Percentiles rank a stretch among this genome's conserved stretches.
Conservation (phyloP, 129 eudicot species). For the Tagetes patula region DNA sequence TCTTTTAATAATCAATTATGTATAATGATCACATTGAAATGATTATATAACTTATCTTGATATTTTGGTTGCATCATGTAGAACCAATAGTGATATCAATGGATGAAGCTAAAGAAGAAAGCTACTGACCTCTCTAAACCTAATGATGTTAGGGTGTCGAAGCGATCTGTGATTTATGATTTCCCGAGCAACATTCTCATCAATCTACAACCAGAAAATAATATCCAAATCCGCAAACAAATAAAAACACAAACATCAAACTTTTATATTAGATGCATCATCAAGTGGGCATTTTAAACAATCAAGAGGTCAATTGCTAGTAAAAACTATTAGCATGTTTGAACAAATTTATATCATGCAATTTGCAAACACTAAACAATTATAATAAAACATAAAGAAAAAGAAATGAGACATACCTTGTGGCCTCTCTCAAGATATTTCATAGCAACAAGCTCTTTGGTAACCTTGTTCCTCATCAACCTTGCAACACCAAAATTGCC, state of each 20-base stretch:
- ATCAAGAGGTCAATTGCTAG: not conserved
- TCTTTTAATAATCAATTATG: not conserved
- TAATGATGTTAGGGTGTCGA: slow-evolving; percentile 81
- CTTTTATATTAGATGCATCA: not conserved
- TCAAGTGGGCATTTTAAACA: not conserved
- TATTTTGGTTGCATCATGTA: not conserved
- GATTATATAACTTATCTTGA: slow-evolving; percentile 15
- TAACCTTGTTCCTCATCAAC: slow-evolving; percentile 88
- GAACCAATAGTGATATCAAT: slow-evolving; percentile 3
- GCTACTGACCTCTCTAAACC: slow-evolving; percentile 76
- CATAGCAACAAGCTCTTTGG: slow-evolving; percentile 94
- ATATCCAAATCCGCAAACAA: not conserved
- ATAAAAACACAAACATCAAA: slow-evolving; percentile 13
- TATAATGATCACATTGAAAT: not conserved
- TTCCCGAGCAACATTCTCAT: no score
- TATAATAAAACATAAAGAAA: not conserved
- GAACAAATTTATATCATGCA: slow-evolving; percentile 5
- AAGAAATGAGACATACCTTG: slow-evolving; percentile 45
- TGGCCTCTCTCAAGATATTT: slow-evolving; percentile 93
- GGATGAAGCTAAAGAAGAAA: slow-evolving; percentile 9
- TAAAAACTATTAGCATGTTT: slow-evolving; percentile 4
- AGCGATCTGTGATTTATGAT: no score
- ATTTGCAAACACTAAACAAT: slow-evolving; percentile 20
- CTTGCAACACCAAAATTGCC: slow-evolving; percentile 95
- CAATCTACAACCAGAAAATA: slow-evolving; percentile 50